Percentiles rank a stretch among this genome's conserved stretches.
phyloP scores from a whole-genome alignment of 148 eudicot species.

The Nyssa sinensis region DNA sequence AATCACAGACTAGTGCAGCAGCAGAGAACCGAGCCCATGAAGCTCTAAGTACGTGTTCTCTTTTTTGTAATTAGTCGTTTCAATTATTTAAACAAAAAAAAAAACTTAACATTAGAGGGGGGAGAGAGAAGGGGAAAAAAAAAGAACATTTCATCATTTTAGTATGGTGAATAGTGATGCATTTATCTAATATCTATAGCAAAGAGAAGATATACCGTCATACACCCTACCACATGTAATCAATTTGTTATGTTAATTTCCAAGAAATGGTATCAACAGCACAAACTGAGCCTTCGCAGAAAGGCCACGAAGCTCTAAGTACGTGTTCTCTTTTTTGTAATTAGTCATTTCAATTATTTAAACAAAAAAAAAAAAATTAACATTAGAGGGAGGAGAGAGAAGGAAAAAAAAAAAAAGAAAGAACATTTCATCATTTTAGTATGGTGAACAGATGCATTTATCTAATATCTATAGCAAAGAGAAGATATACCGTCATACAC shows the following conservation, averaged over 20 bases:
- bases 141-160: not conserved
- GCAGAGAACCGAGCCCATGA: no score
- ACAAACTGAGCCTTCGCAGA: no score
- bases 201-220: not conserved
- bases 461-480: not conserved
- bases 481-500: not conserved
- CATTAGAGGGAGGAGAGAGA: no score
- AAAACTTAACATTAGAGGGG: no score
- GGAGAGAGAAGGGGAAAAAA: no score
- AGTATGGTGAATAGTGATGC: not conserved
- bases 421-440: not conserved
- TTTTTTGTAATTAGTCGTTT: not conserved
- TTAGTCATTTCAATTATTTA: not conserved
- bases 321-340: not conserved
- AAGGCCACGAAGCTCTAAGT: no score
- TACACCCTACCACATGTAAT: not conserved
- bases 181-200: no score
- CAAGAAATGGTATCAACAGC: not conserved
- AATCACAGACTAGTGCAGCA: no score
- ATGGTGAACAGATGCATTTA: not conserved
- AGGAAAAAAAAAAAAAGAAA: no score
- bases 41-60: no score
- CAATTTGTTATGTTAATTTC: not conserved
- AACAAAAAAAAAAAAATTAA: not conserved
- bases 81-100: not conserved